Evolutionary conservation across 805 yeast species (phyloP).

Genomic region (Hanseniaspora thailandica): DNA sequence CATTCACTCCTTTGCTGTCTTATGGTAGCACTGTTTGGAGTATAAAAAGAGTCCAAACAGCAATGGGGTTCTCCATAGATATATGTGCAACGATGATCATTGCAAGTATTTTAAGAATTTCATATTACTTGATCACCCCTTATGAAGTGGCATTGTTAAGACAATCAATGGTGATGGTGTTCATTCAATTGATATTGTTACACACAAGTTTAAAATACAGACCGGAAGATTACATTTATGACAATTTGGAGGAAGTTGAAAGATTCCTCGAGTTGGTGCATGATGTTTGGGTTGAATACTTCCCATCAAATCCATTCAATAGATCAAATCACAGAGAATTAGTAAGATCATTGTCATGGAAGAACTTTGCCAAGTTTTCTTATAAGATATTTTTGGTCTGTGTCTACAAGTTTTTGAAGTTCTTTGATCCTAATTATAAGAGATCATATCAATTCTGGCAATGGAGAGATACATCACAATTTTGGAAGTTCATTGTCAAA

Average conservation of each 20-base stretch:
- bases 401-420: slow-evolving; percentile 36
- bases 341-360: slow-evolving; percentile 20
- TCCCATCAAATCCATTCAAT: slow-evolving; percentile 23
- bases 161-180: slow-evolving; percentile 77
- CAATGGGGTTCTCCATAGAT: slow-evolving; percentile 80
- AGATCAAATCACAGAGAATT: slow-evolving; percentile 25
- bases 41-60: slow-evolving; percentile 50
- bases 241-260: slow-evolving; percentile 30
- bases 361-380: slow-evolving; percentile 19
- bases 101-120: slow-evolving; percentile 60
- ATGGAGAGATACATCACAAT: slow-evolving; percentile 51
- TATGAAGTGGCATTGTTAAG: slow-evolving; percentile 67
- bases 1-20: slow-evolving; percentile 74
- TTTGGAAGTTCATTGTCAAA: slow-evolving; percentile 50
- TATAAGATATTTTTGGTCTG: slow-evolving; percentile 24
- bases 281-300: slow-evolving; percentile 28
- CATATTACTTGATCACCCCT: slow-evolving; percentile 67
- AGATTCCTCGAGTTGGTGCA: slow-evolving; percentile 24
- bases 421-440: slow-evolving; percentile 58
- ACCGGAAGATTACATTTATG: slow-evolving; percentile 33
- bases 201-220: slow-evolving; percentile 52
- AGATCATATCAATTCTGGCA: slow-evolving; percentile 74
- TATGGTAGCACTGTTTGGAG: slow-evolving; percentile 73
- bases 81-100: slow-evolving; percentile 84
- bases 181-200: slow-evolving; percentile 56